phyloP scores from a whole-genome alignment of 768 basidiomycete species.

The Pisolithus marmoratus region DNA sequence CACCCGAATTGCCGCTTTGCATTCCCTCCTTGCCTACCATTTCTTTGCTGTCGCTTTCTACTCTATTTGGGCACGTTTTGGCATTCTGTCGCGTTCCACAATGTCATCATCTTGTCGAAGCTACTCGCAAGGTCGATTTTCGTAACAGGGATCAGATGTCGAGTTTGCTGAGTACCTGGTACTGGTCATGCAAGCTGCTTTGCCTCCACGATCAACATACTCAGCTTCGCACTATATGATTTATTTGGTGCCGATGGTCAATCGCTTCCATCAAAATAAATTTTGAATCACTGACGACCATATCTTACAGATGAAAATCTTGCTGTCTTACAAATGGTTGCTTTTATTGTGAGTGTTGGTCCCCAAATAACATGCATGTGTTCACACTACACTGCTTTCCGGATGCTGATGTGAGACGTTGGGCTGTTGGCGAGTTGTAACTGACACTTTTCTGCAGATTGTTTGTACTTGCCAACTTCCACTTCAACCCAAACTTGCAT shows the following conservation, averaged over 20 bases:
- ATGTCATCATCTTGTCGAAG: no score
- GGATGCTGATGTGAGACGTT: conserved; percentile 51
- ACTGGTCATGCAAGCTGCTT: conserved; percentile 83
- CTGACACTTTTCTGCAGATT: conserved; percentile 30
- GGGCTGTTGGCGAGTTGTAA: no score
- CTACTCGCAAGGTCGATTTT: no score
- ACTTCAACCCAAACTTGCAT: conserved; percentile 36
- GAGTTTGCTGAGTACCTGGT: no score
- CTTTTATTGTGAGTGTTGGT: conserved; percentile 51
- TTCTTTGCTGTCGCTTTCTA: conserved; percentile 97
- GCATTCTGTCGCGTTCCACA: no score
- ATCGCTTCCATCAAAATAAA: conserved; percentile 17
- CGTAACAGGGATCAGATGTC: no score
- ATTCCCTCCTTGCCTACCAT: conserved; percentile 74
- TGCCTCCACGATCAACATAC: conserved; percentile 88
- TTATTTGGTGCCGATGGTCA: no score
- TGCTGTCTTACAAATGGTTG: conserved; percentile 64
- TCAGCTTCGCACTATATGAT: conserved; percentile 90
- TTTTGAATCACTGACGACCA: background rate
- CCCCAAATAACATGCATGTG: background rate
- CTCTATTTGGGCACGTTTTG: conserved; percentile 82
- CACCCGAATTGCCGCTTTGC: conserved; percentile 71
- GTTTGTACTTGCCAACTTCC: conserved; percentile 48
- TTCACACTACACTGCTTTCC: background rate
- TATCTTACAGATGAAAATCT: conserved; percentile 51